Percentiles rank a stretch among this genome's conserved stretches.
Evolutionary conservation across 129 eudicot species (phyloP).

Genomic region (Centella asiatica): DNA sequence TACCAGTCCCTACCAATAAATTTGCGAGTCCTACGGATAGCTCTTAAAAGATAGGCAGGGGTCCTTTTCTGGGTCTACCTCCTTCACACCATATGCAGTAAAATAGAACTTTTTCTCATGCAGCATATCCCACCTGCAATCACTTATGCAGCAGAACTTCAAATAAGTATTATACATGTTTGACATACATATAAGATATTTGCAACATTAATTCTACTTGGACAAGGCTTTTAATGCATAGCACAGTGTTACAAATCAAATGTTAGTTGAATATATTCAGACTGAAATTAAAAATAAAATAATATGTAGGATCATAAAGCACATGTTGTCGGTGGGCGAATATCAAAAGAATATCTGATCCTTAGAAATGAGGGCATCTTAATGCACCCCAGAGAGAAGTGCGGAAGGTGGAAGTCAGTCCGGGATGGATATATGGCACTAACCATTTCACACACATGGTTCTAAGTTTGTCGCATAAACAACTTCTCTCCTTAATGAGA

Average conservation of each 20-base stretch:
- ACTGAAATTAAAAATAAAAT: no score
- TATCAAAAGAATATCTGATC: neutral
- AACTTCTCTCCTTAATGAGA: constrained; percentile 1
- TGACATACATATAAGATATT: neutral
- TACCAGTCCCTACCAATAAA: neutral
- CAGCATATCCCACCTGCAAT: constrained; percentile 6
- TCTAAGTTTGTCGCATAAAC: constrained; percentile 14
- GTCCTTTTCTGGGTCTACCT: neutral
- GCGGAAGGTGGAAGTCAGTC: no score
- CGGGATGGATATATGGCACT: constrained; percentile 23
- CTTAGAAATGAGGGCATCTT: neutral
- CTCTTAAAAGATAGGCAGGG: constrained; percentile 6
- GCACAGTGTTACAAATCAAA: neutral
- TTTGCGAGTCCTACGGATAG: constrained; percentile 2
- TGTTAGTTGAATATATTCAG: neutral
- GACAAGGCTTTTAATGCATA: neutral
- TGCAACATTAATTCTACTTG: neutral
- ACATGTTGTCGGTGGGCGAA: neutral
- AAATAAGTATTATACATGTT: neutral
- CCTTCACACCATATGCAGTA: neutral
- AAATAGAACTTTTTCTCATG: constrained; percentile 3
- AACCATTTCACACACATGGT: constrained; percentile 20
- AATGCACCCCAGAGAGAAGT: constrained; percentile 1
- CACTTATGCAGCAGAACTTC: neutral
- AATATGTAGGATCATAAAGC: neutral